Base-by-base conservation (phyloP, 768 basidiomycete species). In the Hemileccinum rubropunctum region DNA sequence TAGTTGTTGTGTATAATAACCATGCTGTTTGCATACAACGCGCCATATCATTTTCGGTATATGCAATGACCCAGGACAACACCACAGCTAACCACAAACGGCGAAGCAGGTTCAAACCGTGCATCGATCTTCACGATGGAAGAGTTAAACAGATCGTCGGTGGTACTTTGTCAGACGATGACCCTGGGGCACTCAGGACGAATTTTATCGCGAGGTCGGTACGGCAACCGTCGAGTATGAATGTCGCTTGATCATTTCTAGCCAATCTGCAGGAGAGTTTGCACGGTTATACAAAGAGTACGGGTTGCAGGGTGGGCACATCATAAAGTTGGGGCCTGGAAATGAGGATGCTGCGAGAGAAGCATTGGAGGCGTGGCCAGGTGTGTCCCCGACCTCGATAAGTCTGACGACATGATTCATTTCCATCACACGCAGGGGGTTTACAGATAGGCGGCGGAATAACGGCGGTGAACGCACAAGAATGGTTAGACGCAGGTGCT, bases 91-190 rank as follows among this genome's bases (percentile, higher is more conserved):
- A 51, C 48, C 39, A 50, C 45, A 58, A 36, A 50, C 60, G 62
- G 21, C 61, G 58, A 45, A 81, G 77, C 59, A 66, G 78, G 42
- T 95, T 97, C 73, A 78, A 87, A 48, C 97, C 97, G 17, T 99
- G 97, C 66, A 98, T 99, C 60, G 97, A 99, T 70, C 80, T 99
- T 14, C 97, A 99, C 71, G 80, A 86, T 51, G 97, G 97, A 6
- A 78, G 92, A 60, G 97, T 99, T 50, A 98, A 98, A 71, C 97
- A 99, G 71, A 98, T 99, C 47, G 91, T 99, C 13, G 97, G 97
- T 37, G 92, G 95, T 4, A 95, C 93, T 4, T 77, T 99, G 27
- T 89, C 88, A 17, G 87, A 91, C 44, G 58, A 68, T 20, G 65
- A 79, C 30, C 80, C 87, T 7, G 71, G 75, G 20, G 65, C 64